Percentiles rank a stretch among this genome's conserved stretches.
These are phyloP conservation scores for Mortierella sp. DNA, from an alignment of 371 early-diverging fungal species.

Conservation along the genomic window DNA sequence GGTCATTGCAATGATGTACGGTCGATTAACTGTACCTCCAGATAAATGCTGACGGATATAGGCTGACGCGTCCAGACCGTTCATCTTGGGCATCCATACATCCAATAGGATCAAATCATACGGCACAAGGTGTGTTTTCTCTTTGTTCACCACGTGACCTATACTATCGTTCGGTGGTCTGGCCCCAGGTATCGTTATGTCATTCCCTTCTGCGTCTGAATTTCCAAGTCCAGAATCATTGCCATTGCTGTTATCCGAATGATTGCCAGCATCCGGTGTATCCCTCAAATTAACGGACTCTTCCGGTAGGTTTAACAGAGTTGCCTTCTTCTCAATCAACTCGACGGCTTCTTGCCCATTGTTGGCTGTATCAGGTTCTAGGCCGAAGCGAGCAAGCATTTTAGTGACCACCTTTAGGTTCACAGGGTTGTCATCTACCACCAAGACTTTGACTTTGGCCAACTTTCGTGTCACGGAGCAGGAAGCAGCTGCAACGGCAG, in stretches of 20 bases:
- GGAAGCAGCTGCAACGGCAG: constrained; percentile 32
- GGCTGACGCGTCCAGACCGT: constrained; percentile 61
- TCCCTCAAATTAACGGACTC: background rate
- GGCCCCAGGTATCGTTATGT: too few species aligned
- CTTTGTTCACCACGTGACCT: background rate
- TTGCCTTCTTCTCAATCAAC: constrained; percentile 40
- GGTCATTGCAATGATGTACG: constrained; percentile 68
- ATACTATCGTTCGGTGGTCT: too few species aligned
- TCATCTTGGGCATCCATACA: constrained; percentile 71
- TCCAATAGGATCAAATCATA: constrained; percentile 67
- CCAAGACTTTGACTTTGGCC: constrained; percentile 55
- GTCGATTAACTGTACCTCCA: constrained; percentile 35
- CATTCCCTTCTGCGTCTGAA: constrained; percentile 1
- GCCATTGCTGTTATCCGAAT: constrained; percentile 12
- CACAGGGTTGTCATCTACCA: constrained; percentile 69
- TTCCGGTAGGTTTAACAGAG: constrained; percentile 19
- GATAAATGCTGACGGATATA: constrained; percentile 60
- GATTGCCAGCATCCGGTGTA: background rate
- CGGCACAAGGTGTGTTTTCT: constrained; percentile 19
- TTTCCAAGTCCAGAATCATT: constrained; percentile 5
- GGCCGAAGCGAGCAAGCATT: constrained; percentile 56
- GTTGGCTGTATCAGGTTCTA: constrained; percentile 52
- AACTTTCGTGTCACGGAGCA: constrained; percentile 22
- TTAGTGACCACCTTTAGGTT: constrained; percentile 63
- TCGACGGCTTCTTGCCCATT: constrained; percentile 63